Evolutionary conservation across 352 stramenopile genomes (phyloP), one percentile per base, ranked within the genome.

Genomic region (Hyaloperonospora arabidopsidis): DNA sequence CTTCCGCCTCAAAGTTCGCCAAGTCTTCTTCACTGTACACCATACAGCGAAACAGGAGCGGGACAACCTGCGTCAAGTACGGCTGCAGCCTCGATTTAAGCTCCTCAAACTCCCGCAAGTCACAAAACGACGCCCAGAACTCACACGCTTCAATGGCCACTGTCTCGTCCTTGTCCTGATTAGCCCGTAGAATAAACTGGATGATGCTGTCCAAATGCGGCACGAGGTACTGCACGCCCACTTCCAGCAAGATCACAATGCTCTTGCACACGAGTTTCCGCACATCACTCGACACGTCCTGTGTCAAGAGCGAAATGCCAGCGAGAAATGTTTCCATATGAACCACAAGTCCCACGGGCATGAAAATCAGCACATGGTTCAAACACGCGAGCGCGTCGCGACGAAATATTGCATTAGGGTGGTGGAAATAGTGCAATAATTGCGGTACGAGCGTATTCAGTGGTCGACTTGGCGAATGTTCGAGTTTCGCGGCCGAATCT

Each of bases 11-110:
- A 66, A 97, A 94, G 23, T 70, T 82, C 14, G 71, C 79, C 53
- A 96, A 76, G 63, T 97, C 87, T 35, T 98, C 93, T 23, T 96
- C 76, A 29, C 86, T 94, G 69, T 98, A 98, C 6, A 98, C 90
- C 86, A 98, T 98, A 45, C 90, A 83, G 52, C 90, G 76, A 49
- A 98, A 86, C 19, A 98, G 70, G 36, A 97, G 66, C 29, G 92
- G 92, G 28, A 98, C 76, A 39, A 98, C 80, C 65, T 96, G 82
- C 22, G 70, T 71, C 47, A 98, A 67, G 57, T 97, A 84, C 28
- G 72, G 64, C 68, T 86, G 73, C 40, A 97, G 63, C 45, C 83
- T 77, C 49, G 77, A 63, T 79, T 97, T 97, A 54, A 97, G 89
- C 41, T 97, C 91, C 81, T 93, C 76, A 65, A 93, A 80, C 61